Evolutionary conservation across 345 rosid species (phyloP).

Genomic region (Nephelium lappaceum): DNA sequence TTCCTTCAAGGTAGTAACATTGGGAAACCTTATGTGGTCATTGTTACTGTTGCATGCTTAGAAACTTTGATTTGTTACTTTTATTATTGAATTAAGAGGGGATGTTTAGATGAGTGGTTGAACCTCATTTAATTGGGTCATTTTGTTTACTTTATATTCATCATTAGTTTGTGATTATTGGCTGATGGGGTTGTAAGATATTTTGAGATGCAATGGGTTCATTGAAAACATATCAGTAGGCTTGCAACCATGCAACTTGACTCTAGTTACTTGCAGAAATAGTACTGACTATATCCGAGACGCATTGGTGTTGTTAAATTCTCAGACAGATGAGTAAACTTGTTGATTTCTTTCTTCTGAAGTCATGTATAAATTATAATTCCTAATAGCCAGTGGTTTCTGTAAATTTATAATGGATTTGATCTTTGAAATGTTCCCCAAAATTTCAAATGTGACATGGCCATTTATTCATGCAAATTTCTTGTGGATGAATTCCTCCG

Average conservation of each 20-base stretch:
- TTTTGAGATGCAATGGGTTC: neutral
- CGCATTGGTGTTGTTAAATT: neutral
- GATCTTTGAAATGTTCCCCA: neutral
- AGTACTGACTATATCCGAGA: neutral
- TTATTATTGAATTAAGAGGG: neutral
- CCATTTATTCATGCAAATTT: neutral
- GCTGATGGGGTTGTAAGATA: neutral
- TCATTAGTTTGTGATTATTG: neutral
- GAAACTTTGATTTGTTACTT: neutral
- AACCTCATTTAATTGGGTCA: neutral
- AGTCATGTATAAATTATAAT: neutral
- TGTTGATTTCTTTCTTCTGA: neutral
- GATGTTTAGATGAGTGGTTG: neutral
- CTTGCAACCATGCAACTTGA: neutral
- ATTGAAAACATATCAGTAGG: neutral
- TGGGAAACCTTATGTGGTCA: neutral
- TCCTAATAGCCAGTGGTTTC: neutral
- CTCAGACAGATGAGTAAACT: neutral
- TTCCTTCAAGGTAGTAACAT: neutral
- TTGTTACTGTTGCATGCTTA: neutral
- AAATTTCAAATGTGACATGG: neutral
- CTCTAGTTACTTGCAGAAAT: neutral
- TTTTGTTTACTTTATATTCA: slow-evolving; percentile 7
- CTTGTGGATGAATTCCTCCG: neutral
- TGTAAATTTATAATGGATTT: neutral